Conservation (phyloP, 805 yeast species). For the Scheffersomyces lignosus region DNA sequence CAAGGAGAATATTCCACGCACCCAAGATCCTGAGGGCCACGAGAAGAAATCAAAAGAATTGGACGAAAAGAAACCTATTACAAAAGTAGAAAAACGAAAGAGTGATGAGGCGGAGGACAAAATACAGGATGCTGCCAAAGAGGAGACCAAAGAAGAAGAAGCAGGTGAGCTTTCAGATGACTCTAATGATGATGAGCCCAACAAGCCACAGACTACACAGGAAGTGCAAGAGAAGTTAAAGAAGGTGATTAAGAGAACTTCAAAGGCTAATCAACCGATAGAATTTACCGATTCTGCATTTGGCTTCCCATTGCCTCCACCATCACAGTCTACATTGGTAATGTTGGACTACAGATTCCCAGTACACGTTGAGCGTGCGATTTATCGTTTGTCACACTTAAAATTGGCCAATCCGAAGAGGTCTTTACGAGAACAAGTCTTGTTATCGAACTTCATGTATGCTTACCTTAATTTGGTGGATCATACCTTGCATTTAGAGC, state of each 20-base stretch:
- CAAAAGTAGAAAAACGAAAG: slow-evolving; percentile 4
- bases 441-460: slow-evolving; percentile 95
- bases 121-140: slow-evolving; percentile 4
- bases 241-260: slow-evolving; percentile 40
- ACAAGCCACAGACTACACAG: slow-evolving; percentile 32
- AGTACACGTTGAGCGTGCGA: slow-evolving; percentile 93
- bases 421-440: slow-evolving; percentile 87
- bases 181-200: slow-evolving; percentile 12
- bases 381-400: slow-evolving; percentile 87
- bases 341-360: slow-evolving; percentile 89
- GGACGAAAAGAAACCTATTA: slow-evolving; percentile 6
- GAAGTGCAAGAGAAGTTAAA: slow-evolving; percentile 46
- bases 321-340: slow-evolving; percentile 70
- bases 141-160: slow-evolving; percentile 6
- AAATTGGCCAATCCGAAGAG: slow-evolving; percentile 93
- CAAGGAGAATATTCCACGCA: neutral
- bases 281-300: slow-evolving; percentile 73
- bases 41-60: slow-evolving; percentile 11
- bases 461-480: slow-evolving; percentile 93
- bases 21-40: slow-evolving; percentile 2
- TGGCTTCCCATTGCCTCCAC: slow-evolving; percentile 84
- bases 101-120: slow-evolving; percentile 5
- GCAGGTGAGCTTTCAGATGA: slow-evolving; percentile 9
- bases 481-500: slow-evolving; percentile 76
- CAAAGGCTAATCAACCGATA: slow-evolving; percentile 46